Evolutionary conservation across 805 yeast genomes (phyloP), one percentile per base, ranked within the genome.

Genomic region (Metschnikowia cubensis): DNA sequence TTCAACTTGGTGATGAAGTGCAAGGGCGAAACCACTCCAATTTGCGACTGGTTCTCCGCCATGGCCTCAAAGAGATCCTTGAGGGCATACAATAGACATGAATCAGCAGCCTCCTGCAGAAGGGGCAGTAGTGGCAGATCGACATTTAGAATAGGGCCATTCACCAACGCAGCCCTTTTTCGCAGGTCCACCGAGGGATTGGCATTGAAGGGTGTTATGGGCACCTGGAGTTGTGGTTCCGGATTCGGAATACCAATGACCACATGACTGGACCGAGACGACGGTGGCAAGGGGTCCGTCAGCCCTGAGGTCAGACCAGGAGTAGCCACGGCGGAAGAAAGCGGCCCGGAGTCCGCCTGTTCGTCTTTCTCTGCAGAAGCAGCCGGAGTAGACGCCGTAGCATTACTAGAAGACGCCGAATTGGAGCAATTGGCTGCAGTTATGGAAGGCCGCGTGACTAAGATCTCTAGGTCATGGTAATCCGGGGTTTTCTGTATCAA

Each of bases 51-150:
- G 63, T 84, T 81, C 65, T 89, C 97, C 6, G 81, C 75, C 77
- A 92, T 86, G 51, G 86, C 71, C 64, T 90, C 97, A 64, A 88
- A 92, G 11, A 89, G 70, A 64, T 94, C 99, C 61, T 88, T 89
- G 50, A 92, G 70, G 0, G 94, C 81, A 61, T 84, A 83, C 14
- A 73, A 51, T 25, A 73, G 58, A 2, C 65, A 65, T 17, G 68
- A 55, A 5, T 70, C 70, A 10, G 52, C 58, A 37, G 62, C 66
- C 39, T 65, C 67, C 13, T 59, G 53, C 10, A 77, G 74, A 20
- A 70, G 65, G 2, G 33, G 32, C 50, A 76, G 75, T 45, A 83
- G 67, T 0, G 87, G 75, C 52, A 82, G 82, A 62, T 92, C 97
- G 40, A 91, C 65, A 63, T 91, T 90, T 45, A 91, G 62, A 4